A percentile compares a stretch with the other conserved stretches of the same genome.
phyloP scores from a whole-genome alignment of 768 basidiomycete species.

The Candolleomyces eurysporus region DNA sequence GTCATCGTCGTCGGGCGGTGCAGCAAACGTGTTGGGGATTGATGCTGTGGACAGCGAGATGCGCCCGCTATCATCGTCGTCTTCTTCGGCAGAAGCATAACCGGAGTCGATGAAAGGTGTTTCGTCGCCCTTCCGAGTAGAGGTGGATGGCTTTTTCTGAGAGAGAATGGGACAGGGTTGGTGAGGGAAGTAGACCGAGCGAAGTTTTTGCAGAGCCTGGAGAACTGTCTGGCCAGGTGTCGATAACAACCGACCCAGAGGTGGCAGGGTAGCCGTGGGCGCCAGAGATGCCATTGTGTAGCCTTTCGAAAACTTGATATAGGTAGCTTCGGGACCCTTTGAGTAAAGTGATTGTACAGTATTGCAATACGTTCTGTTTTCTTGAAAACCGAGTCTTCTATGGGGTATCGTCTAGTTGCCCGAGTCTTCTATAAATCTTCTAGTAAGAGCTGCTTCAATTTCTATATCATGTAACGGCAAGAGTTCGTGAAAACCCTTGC shows the following conservation, averaged over 20 bases:
- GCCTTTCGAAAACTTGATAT: neutral
- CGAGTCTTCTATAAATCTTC: conserved; percentile 14
- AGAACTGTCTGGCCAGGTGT: conserved; percentile 40
- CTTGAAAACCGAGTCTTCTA: conserved; percentile 1
- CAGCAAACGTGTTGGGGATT: neutral
- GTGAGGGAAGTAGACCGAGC: conserved; percentile 43
- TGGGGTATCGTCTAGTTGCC: conserved; percentile 14
- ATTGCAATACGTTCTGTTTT: neutral
- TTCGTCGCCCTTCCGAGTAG: neutral
- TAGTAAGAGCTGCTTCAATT: conserved; percentile 15
- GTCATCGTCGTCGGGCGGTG: conserved; percentile 8
- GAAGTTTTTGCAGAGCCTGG: conserved; percentile 40
- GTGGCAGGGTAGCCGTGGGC: conserved; percentile 55
- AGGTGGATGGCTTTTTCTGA: conserved; percentile 25
- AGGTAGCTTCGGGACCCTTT: neutral
- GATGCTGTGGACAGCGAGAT: neutral
- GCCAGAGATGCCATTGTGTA: conserved; percentile 12
- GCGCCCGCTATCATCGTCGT: conserved; percentile 19
- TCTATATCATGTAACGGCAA: conserved; percentile 21
- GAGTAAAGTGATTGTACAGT: neutral
- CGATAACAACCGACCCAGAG: conserved; percentile 46
- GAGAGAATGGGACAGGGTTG: conserved; percentile 22
- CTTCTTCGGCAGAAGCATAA: conserved; percentile 67
- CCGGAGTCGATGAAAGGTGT: conserved; percentile 63
- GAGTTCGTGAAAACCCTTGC: conserved; percentile 40